A percentile compares a stretch with the other conserved stretches of the same genome.
Evolutionary conservation across 805 yeast genomes (phyloP).

Genomic region (Tetrapisispora arboricola): DNA sequence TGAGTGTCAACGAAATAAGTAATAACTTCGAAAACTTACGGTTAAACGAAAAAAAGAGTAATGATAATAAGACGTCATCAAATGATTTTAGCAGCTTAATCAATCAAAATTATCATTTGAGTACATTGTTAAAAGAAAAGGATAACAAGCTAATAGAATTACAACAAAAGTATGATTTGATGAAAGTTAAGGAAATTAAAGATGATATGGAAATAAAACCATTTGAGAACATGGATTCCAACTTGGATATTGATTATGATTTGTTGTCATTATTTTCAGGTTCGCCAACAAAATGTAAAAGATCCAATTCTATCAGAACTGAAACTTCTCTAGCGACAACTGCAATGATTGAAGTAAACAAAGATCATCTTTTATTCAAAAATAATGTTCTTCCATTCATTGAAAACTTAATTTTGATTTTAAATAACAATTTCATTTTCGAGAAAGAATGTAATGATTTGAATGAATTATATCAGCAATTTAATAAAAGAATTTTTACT

Average conservation of each 20-base stretch:
- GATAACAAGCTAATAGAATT: conserved; percentile 11
- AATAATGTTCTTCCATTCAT: conserved; percentile 16
- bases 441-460: conserved; percentile 12
- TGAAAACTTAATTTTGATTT: conserved; percentile 12
- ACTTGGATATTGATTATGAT: background rate
- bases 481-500: conserved; percentile 4
- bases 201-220: too few species aligned
- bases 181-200: background rate
- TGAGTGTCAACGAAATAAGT: background rate
- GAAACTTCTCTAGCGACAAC: conserved; percentile 19
- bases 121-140: conserved; percentile 15
- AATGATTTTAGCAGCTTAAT: background rate
- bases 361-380: conserved; percentile 12
- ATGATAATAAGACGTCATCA: background rate
- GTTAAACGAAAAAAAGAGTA: background rate
- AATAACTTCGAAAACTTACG: background rate
- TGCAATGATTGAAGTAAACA: conserved; percentile 8
- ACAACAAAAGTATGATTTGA: conserved; percentile 1
- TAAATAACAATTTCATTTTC: conserved; percentile 14
- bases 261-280: conserved; percentile 14
- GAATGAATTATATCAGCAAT: conserved; percentile 9
- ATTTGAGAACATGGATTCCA: background rate
- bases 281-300: conserved; percentile 11
- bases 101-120: conserved; percentile 19
- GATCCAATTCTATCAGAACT: conserved; percentile 7